phyloP scores from a whole-genome alignment of 352 stramenopile species.

The Hyaloperonospora brassicae region DNA sequence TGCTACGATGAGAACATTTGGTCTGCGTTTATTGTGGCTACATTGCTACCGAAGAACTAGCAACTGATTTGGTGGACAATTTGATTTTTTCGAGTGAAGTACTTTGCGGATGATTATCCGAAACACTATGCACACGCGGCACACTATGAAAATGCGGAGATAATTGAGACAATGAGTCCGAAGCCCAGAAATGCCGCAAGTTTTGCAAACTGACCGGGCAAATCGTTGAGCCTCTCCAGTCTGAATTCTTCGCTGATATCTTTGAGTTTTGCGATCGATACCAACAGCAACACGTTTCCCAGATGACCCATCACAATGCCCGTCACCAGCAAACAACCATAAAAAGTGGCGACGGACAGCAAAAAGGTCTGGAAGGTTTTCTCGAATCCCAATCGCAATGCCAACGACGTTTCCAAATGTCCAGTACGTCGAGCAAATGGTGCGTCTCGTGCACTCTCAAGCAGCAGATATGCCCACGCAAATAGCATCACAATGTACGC shows the following conservation, averaged over 20 bases:
- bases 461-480: conserved; percentile 44
- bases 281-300: conserved; percentile 56
- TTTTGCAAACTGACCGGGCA: conserved; percentile 45
- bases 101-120: neutral
- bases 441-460: conserved; percentile 65
- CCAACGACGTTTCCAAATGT: conserved; percentile 37
- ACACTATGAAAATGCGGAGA: conserved; percentile 26
- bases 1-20: conserved; percentile 18
- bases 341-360: conserved; percentile 48
- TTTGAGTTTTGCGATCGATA: conserved; percentile 49
- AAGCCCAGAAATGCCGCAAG: conserved; percentile 36
- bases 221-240: conserved; percentile 47
- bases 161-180: conserved; percentile 52
- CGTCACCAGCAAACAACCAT: conserved; percentile 43
- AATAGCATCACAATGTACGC: conserved; percentile 56
- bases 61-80: neutral
- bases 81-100: neutral
- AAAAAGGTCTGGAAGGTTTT: conserved; percentile 57
- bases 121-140: too few species aligned
- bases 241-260: conserved; percentile 66
- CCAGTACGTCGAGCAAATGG: conserved; percentile 60
- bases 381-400: conserved; percentile 48
- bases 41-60: too few species aligned
- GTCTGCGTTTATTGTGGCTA: conserved; percentile 15
- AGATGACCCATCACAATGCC: conserved; percentile 49